These are phyloP conservation scores for Solanum hybrid DNA, from an alignment of 305 asterid genomes.

Conservation along the genomic window DNA sequence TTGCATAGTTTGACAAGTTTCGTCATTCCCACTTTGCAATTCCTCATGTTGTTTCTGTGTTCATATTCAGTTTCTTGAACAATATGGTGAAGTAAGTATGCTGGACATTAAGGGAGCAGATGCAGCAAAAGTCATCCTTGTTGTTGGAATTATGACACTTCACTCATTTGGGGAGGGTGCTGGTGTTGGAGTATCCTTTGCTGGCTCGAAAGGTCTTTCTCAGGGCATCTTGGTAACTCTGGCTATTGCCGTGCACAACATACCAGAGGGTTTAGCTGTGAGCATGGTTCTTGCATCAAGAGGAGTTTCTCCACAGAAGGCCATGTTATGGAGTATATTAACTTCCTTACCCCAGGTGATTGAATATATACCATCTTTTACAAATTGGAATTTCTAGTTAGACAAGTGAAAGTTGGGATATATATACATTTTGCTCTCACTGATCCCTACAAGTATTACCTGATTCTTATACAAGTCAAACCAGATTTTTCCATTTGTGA, in stretches of 20 bases:
- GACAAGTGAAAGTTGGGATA: background rate
- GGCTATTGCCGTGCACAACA: constrained; percentile 96
- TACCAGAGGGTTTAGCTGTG: constrained; percentile 97
- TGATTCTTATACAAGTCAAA: background rate
- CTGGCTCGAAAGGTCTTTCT: constrained; percentile 90
- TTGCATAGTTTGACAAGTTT: background rate
- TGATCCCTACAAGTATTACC: background rate
- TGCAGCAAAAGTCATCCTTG: constrained; percentile 84
- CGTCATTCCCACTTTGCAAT: background rate
- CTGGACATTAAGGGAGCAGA: constrained; percentile 98
- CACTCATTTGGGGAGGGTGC: constrained; percentile 99
- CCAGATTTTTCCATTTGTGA: background rate
- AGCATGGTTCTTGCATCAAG: constrained; percentile 98
- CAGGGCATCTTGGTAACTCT: constrained; percentile 83
- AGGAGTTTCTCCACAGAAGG: constrained; percentile 94
- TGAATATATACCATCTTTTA: background rate
- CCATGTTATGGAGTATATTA: constrained; percentile 91
- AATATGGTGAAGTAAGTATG: constrained; percentile 96
- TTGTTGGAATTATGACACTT: constrained; percentile 95
- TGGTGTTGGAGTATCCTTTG: constrained; percentile 98
- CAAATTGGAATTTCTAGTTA: background rate
- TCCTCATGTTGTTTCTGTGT: background rate
- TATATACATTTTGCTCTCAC: background rate
- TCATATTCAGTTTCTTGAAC: constrained; percentile 65
- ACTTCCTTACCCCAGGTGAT: constrained; percentile 93